Percentiles rank a stretch among this genome's conserved stretches.
Conservation (phyloP, 345 rosid genomes). For the Bretschneidera sinensis region DNA sequence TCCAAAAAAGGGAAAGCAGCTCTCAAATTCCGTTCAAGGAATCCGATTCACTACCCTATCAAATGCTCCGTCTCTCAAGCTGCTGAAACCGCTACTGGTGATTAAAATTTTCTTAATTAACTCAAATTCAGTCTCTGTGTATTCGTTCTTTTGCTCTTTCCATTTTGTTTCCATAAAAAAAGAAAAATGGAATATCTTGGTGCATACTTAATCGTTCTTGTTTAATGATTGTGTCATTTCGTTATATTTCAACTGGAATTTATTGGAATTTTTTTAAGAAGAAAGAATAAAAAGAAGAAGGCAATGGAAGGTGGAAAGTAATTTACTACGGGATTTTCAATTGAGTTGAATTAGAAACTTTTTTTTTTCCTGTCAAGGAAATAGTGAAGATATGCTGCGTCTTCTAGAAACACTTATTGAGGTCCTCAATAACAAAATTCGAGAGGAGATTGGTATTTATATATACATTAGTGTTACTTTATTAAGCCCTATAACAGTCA, state of each 20-base stretch:
- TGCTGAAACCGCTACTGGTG: constrained; percentile 54
- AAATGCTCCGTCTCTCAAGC: constrained; percentile 65
- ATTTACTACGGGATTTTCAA: too few species aligned
- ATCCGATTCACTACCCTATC: constrained; percentile 30
- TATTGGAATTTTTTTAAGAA: neutral
- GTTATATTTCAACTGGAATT: neutral
- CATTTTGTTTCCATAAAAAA: constrained; percentile 6
- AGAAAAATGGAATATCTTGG: neutral
- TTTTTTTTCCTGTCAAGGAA: neutral
- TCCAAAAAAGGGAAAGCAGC: constrained; percentile 24
- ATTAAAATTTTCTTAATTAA: constrained; percentile 1
- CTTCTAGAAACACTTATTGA: too few species aligned
- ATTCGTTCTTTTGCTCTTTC: neutral
- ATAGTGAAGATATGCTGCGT: too few species aligned
- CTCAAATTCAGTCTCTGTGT: neutral
- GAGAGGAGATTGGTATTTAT: too few species aligned
- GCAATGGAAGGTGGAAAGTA: too few species aligned
- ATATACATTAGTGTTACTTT: neutral
- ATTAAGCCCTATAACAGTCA: neutral
- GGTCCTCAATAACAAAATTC: too few species aligned
- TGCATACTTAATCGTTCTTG: neutral
- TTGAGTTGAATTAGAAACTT: neutral
- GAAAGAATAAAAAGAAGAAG: too few species aligned
- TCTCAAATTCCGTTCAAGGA: constrained; percentile 39
- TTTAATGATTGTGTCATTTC: neutral